Percentiles rank a stretch among this genome's conserved stretches.
phyloP scores from a whole-genome alignment of 2,329 filamentous ascomycete species.

The Plenodomus biglobosus region DNA sequence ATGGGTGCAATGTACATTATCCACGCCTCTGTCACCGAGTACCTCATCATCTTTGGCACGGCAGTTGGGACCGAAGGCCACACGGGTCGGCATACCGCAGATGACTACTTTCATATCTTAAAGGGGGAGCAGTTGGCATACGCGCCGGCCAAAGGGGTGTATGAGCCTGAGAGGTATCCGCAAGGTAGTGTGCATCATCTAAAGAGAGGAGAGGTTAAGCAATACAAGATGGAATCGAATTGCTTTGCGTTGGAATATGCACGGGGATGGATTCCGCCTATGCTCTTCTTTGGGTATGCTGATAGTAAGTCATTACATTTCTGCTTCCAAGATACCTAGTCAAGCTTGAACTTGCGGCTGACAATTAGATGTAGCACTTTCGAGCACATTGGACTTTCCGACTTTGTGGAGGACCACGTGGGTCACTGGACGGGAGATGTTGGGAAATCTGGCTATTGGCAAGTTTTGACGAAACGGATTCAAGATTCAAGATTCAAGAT shows the following conservation, averaged over 20 bases:
- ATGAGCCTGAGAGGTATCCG: constrained; percentile 69
- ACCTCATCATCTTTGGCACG: constrained; percentile 49
- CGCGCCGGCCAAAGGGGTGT: constrained; percentile 60
- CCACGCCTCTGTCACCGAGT: constrained; percentile 81
- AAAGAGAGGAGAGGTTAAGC: constrained; percentile 70
- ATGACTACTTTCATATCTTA: constrained; percentile 95
- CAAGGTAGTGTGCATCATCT: constrained; percentile 72
- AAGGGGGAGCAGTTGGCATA: constrained; percentile 76
- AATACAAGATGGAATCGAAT: constrained; percentile 76
- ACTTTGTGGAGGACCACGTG: constrained; percentile 78
- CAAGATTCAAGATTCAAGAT: too few relatives aligned
- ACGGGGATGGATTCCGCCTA: constrained; percentile 86
- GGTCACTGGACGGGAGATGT: constrained; percentile 76
- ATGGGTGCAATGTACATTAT: constrained; percentile 93
- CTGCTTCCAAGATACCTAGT: background rate
- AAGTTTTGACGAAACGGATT: constrained; percentile 15
- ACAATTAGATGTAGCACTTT: constrained; percentile 52
- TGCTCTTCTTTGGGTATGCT: constrained; percentile 87
- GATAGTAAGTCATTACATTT: constrained; percentile 55
- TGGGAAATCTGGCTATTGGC: constrained; percentile 61
- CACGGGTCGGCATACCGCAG: constrained; percentile 82
- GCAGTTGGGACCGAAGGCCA: constrained; percentile 85
- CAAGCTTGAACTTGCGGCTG: background rate
- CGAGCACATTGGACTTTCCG: constrained; percentile 79
- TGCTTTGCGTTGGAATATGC: constrained; percentile 86